Base-by-base conservation (phyloP, 176 grass and related monocot species). In the Oryza meridionalis region DNA sequence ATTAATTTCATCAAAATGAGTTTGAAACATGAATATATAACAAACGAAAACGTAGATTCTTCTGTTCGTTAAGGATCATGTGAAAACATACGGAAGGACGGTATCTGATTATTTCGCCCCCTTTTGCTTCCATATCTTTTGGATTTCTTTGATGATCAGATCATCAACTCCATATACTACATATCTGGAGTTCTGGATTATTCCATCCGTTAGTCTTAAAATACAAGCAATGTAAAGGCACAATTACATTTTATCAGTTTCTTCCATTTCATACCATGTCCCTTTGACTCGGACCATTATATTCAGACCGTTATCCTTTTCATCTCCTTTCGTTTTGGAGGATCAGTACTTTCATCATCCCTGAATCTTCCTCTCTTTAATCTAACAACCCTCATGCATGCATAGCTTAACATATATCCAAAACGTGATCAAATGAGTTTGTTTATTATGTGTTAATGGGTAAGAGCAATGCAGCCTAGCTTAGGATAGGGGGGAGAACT, bases 251-350 rank as follows among this genome's bases (percentile, higher is more conserved):
- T 2, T 31, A 26, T 61, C 21, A 45, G 37, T 25, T 25, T 43
- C 42, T 11, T 37, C 38, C 46, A n/a, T 46, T 63, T 70, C 74
- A n/a, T 45, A 77, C 73, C 45, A 67, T 55, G 45, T 44, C 47
- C 68, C 9, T 83, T 83, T 83, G 88, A 90, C 84, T n/a, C 82
- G 73, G 16, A 79, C 84, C 44, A 29, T 31, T 31, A 31, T 31
- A 31, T 38, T 31, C 77, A 10, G 3, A 4, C 73, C 67, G 61
- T 47, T 73, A 72, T 43, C 29, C 38, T 33, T 16, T 25, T 4
- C 38, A 6, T 9, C 25, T 26, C 67, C 61, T 77, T 3, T 15
- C 73, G 64, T 83, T 83, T 86, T 79, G 47, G 68, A 78, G 58
- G 88, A 62, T 77, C 27, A 42, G 55, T 68, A 38, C 32, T 82